A percentile compares a stretch with the other conserved stretches of the same genome.
These are phyloP conservation scores for Ogataea chonburiensis DNA, from an alignment of 805 yeast genomes.

Conservation along the genomic window DNA sequence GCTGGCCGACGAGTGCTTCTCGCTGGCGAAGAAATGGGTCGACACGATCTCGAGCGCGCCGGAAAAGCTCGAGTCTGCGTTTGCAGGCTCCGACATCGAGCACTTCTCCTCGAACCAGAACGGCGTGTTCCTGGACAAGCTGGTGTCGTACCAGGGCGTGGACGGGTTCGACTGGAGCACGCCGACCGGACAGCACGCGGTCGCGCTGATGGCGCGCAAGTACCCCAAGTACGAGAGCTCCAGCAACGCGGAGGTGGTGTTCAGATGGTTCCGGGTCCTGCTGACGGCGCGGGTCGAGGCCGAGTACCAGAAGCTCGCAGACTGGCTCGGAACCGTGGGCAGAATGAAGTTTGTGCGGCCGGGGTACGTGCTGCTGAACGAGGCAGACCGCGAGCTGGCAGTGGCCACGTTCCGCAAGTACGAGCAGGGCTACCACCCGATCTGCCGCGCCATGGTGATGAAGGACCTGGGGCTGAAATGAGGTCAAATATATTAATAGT, in stretches of 20 bases:
- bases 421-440: constrained; percentile 73
- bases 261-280: constrained; percentile 73
- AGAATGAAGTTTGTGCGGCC: constrained; percentile 95
- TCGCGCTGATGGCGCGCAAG: constrained; percentile 31
- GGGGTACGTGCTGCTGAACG: constrained; percentile 63
- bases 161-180: constrained; percentile 40
- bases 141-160: constrained; percentile 49
- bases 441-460: constrained; percentile 76
- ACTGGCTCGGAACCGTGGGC: constrained; percentile 89
- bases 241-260: constrained; percentile 75
- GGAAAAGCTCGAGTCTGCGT: constrained; percentile 32
- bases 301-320: constrained; percentile 56
- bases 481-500: constrained; percentile 3
- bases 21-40: constrained; percentile 67
- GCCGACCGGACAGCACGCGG: constrained; percentile 33
- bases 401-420: constrained; percentile 58
- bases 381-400: constrained; percentile 67
- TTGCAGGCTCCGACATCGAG: constrained; percentile 49
- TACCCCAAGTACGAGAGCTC: constrained; percentile 48
- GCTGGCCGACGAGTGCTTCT: constrained; percentile 69
- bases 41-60: constrained; percentile 34
- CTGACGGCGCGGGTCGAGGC: constrained; percentile 49
- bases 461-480: constrained; percentile 63
- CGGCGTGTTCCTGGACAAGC: constrained; percentile 72
- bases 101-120: constrained; percentile 71